Percentiles rank a stretch among this genome's conserved stretches.
Conservation (phyloP, 1,139 yeast genomes). For the Lodderomyces oxycetoniae region DNA sequence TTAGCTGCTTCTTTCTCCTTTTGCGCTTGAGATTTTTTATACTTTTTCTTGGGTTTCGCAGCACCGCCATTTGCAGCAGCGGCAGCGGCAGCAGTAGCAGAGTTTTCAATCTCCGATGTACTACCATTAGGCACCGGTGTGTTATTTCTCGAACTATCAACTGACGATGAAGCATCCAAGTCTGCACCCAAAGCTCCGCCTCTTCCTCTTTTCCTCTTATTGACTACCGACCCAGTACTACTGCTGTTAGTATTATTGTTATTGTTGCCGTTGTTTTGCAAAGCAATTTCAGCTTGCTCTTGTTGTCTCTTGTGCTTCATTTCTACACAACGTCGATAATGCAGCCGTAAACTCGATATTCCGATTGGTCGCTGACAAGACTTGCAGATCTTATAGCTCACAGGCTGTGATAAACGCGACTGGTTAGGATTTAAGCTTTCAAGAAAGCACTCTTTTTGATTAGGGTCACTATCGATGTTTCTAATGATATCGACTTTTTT, state of each 20-base stretch:
- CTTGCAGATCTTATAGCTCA: constrained; percentile 61
- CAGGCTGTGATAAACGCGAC: constrained; percentile 39
- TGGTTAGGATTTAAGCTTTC: constrained; percentile 10
- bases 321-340: constrained; percentile 45
- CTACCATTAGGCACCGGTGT: constrained; percentile 30
- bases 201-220: constrained; percentile 30
- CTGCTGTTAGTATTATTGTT: background rate
- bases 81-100: too few species aligned
- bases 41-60: constrained; percentile 40
- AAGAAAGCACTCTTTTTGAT: constrained; percentile 12
- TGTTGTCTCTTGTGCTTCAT: constrained; percentile 40
- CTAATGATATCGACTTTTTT: constrained; percentile 33
- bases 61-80: constrained; percentile 5
- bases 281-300: constrained; percentile 18
- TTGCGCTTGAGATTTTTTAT: constrained; percentile 42
- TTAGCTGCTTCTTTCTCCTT: constrained; percentile 46
- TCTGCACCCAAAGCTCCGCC: constrained; percentile 26
- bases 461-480: constrained; percentile 17
- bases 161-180: constrained; percentile 33
- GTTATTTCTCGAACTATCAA: constrained; percentile 38
- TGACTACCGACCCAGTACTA: background rate
- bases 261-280: constrained; percentile 10
- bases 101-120: constrained; percentile 1
- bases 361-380: constrained; percentile 64
- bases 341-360: constrained; percentile 39